Base-by-base conservation (phyloP, 2,329 filamentous ascomycete species). In the Monosporascus sp. region DNA sequence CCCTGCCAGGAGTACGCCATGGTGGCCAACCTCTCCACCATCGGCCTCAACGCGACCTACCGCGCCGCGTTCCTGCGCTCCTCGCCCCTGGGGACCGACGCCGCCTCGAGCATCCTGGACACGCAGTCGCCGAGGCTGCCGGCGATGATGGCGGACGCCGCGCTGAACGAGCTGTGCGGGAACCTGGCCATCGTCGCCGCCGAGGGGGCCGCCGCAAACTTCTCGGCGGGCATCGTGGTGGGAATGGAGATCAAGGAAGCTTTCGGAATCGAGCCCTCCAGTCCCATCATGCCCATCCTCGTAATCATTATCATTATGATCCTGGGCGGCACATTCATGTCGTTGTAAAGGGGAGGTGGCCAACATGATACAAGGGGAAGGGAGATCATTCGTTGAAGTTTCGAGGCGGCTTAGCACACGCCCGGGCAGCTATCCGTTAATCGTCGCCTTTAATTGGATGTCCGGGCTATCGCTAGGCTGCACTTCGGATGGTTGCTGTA, bases 1-100 rank as follows among this genome's bases (percentile, higher is more conserved):
- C 37, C 58, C 49, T 78, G 75, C 63, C 55, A 65, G 49, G 70
- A 75, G 61, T 78, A 78, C 62, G 63, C 70, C 53, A 63, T 60
- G 48, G 72, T 72, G 22, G 75, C 75, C 55, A 78, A 78, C 63
- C 69, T 76, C 54, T 75, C 75, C 22, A 72, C 69, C 55, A 71
- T 78, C 55, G 72, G 72, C 54, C 56, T 65, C 51, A 79, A 78
- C 65, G 60, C 69, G 54, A 73, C 72, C 49, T 73, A 74, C 53
- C 75, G 76, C 50, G 69, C 69, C n/a, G 72, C 73, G 11, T 75
- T 74, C 61, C 61, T 77, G 47, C 68, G 70, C 51, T 72, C 71
- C 37, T 71, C 74, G 15, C 69, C 67, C 27, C 58, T 72, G 46
- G 76, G 75, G 53, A 75, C 72, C 49, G 62, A 68, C 47, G 57